These are phyloP conservation scores for Chernovozyma aurita DNA, from an alignment of 1,139 yeast genomes.

Conservation along the genomic window DNA sequence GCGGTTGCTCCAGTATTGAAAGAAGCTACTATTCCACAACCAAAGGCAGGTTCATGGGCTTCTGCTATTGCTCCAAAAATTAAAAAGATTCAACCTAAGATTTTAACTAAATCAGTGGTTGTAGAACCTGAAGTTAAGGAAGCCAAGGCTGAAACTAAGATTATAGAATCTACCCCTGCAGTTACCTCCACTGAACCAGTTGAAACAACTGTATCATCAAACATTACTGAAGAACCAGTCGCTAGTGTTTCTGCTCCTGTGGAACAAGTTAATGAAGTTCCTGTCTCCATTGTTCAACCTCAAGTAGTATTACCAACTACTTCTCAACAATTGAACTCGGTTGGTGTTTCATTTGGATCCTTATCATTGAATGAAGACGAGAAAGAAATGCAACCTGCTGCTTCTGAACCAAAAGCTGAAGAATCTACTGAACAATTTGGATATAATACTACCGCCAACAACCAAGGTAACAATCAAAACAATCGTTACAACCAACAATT, in stretches of 20 bases:
- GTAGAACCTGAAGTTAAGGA: constrained; percentile 7
- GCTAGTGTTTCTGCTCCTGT: constrained; percentile 10
- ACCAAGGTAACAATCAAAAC: constrained; percentile 16
- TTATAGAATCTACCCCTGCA: constrained; percentile 7
- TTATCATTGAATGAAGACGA: constrained; percentile 49
- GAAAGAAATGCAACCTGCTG: constrained; percentile 14
- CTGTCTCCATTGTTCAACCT: constrained; percentile 26
- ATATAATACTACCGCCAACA: constrained; percentile 8
- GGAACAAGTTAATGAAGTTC: constrained; percentile 11
- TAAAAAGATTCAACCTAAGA: constrained; percentile 22
- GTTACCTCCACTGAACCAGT: too few relatives aligned
- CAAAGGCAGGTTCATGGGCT: constrained; percentile 49
- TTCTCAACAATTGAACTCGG: constrained; percentile 46
- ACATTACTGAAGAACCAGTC: constrained; percentile 9
- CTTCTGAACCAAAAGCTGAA: constrained; percentile 12
- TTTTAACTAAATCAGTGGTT: constrained; percentile 15
- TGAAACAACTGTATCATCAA: constrained; percentile 10
- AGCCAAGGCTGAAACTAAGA: constrained; percentile 8
- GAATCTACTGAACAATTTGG: constrained; percentile 9
- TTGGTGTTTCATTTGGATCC: constrained; percentile 71
- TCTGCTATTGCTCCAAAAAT: constrained; percentile 56
- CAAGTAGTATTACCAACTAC: constrained; percentile 67
- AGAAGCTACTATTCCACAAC: constrained; percentile 28
- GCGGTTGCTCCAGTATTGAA: constrained; percentile 22
- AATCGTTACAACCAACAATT: constrained; percentile 14